A percentile compares a stretch with the other conserved stretches of the same genome.
Evolutionary conservation across 441 rosid species (phyloP).

Genomic region (Breynia disticha): DNA sequence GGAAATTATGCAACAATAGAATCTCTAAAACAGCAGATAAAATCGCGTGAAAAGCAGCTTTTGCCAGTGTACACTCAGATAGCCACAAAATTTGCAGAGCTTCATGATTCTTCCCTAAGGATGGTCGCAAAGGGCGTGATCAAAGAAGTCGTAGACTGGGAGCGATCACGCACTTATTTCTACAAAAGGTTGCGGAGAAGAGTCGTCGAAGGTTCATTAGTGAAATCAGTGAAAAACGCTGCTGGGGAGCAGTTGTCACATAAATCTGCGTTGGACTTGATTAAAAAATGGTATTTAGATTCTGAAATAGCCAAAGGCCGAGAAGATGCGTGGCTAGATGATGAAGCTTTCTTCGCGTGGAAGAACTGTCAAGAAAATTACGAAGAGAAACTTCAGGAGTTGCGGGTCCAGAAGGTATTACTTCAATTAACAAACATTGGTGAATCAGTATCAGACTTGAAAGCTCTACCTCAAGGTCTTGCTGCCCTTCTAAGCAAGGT

Average conservation of each 20-base stretch:
- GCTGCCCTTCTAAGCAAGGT: conserved; percentile 88
- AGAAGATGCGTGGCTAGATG: conserved; percentile 68
- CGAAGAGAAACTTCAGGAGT: conserved; percentile 57
- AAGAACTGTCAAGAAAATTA: conserved; percentile 51
- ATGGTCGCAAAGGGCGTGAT: conserved; percentile 98
- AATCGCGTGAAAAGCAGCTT: conserved; percentile 76
- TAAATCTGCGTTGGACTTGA: conserved; percentile 52
- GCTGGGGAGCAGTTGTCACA: conserved; percentile 60
- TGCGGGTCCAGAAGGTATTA: conserved; percentile 72
- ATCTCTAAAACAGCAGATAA: conserved; percentile 63
- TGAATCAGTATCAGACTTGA: conserved; percentile 56
- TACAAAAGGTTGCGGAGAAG: conserved; percentile 65
- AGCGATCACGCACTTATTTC: conserved; percentile 60
- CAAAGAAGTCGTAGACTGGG: conserved; percentile 87
- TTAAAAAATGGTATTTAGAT: conserved; percentile 72
- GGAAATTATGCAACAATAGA: conserved; percentile 35
- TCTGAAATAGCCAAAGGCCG: conserved; percentile 44
- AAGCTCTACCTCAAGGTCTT: conserved; percentile 87
- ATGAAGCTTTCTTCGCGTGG: conserved; percentile 85
- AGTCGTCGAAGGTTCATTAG: conserved; percentile 61
- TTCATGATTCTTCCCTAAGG: conserved; percentile 87
- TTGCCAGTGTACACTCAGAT: conserved; percentile 86
- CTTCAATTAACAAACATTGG: conserved; percentile 61
- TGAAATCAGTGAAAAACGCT: conserved; percentile 59
- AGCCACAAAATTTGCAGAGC: conserved; percentile 93